A percentile compares a stretch with the other conserved stretches of the same genome.
Conservation (phyloP, 2,329 filamentous ascomycete species). For the Penicillium janthinellum region DNA sequence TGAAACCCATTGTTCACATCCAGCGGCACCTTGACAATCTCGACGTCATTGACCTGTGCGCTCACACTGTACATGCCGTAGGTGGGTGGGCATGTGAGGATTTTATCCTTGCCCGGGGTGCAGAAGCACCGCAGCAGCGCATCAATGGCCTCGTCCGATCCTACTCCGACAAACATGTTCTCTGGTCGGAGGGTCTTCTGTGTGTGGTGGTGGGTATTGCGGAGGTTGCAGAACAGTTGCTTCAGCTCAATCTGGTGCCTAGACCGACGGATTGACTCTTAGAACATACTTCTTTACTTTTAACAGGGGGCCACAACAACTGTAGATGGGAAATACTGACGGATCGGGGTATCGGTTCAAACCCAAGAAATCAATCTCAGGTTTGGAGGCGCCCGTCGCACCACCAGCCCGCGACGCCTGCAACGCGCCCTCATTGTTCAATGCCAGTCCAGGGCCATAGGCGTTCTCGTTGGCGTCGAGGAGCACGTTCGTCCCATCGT, state of each 20-base stretch:
- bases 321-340: constrained; percentile 31
- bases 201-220: constrained; percentile 81
- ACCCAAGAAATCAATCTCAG: constrained; percentile 73
- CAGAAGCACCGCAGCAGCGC: constrained; percentile 93
- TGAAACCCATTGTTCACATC: constrained; percentile 71
- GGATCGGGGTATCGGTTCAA: constrained; percentile 96
- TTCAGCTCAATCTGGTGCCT: constrained; percentile 85
- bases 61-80: constrained; percentile 99
- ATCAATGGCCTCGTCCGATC: constrained; percentile 96
- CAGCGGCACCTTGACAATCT: constrained; percentile 82
- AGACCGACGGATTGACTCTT: not conserved
- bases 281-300: not conserved
- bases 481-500: constrained; percentile 92
- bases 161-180: constrained; percentile 92
- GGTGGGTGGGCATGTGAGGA: constrained; percentile 92
- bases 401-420: constrained; percentile 47
- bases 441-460: constrained; percentile 76
- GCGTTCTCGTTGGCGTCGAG: constrained; percentile 99
- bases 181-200: constrained; percentile 70
- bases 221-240: constrained; percentile 78
- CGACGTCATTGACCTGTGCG: constrained; percentile 89
- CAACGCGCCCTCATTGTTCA: constrained; percentile 53
- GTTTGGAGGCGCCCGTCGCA: constrained; percentile 45
- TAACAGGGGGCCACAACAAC: not conserved
- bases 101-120: constrained; percentile 79